Evolutionary conservation across 805 yeast genomes (phyloP).

Genomic region (Starmerella apis): DNA sequence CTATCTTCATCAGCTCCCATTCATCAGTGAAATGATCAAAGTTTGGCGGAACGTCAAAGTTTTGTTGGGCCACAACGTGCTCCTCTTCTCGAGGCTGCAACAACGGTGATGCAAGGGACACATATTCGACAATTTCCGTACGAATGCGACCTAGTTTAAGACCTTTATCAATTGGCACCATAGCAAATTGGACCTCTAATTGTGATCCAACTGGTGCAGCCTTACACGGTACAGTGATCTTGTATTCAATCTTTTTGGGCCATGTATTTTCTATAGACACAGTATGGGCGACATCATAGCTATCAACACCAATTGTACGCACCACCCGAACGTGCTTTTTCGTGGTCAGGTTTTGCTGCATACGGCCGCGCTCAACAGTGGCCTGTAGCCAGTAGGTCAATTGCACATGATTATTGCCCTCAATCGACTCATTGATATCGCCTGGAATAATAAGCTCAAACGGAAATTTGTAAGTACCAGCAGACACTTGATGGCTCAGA

Average conservation of each 20-base stretch:
- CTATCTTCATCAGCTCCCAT: slow-evolving; percentile 61
- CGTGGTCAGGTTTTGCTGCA: slow-evolving; percentile 51
- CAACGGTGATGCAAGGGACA: slow-evolving; percentile 43
- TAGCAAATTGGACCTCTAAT: slow-evolving; percentile 53
- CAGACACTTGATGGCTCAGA: slow-evolving; percentile 15
- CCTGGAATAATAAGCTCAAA: slow-evolving; percentile 82
- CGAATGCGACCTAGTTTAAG: slow-evolving; percentile 64
- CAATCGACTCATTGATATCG: slow-evolving; percentile 72
- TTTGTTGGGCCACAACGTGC: slow-evolving; percentile 44
- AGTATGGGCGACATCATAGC: slow-evolving; percentile 79
- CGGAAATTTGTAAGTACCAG: slow-evolving; percentile 85
- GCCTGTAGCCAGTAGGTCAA: slow-evolving; percentile 67
- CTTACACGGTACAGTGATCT: slow-evolving; percentile 73
- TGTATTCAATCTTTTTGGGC: slow-evolving; percentile 89
- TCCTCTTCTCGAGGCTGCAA: slow-evolving; percentile 56
- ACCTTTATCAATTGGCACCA: slow-evolving; percentile 77
- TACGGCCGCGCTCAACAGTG: slow-evolving; percentile 70
- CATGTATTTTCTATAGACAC: slow-evolving; percentile 89
- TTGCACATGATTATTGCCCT: slow-evolving; percentile 75
- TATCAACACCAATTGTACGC: slow-evolving; percentile 78
- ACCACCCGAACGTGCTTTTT: slow-evolving; percentile 69
- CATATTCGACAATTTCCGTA: slow-evolving; percentile 57
- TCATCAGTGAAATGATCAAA: slow-evolving; percentile 35
- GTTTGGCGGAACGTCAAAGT: slow-evolving; percentile 36
- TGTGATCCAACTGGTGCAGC: slow-evolving; percentile 85